Percentiles rank a stretch among this genome's conserved stretches.
Evolutionary conservation across 1,139 yeast species (phyloP).

Genomic region (Torulaspora pretoriensis): DNA sequence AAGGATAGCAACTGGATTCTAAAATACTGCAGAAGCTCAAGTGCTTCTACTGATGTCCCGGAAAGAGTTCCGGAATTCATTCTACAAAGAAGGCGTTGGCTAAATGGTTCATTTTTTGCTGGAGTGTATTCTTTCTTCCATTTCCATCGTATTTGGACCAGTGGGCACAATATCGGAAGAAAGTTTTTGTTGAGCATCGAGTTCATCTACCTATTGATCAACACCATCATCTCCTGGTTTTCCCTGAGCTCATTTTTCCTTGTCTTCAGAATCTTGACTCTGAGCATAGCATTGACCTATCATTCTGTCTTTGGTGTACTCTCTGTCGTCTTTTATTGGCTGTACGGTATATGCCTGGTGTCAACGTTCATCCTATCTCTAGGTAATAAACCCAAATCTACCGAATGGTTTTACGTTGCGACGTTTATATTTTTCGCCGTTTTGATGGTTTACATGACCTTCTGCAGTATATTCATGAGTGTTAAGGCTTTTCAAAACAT

Average conservation of each 20-base stretch:
- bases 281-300: conserved; percentile 55
- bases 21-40: conserved; percentile 82
- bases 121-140: conserved; percentile 79
- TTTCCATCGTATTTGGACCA: conserved; percentile 65
- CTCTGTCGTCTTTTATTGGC: conserved; percentile 81
- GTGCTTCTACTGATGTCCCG: conserved; percentile 96
- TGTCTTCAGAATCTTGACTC: conserved; percentile 73
- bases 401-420: conserved; percentile 74
- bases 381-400: conserved; percentile 94
- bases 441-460: conserved; percentile 86
- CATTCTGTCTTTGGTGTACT: conserved; percentile 69
- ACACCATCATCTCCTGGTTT: conserved; percentile 73
- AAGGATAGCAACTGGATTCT: conserved; percentile 77
- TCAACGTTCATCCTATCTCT: conserved; percentile 87
- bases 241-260: conserved; percentile 75
- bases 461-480: conserved; percentile 82
- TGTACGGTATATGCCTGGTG: conserved; percentile 81
- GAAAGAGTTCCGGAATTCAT: conserved; percentile 80
- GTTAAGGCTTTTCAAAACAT: conserved; percentile 58
- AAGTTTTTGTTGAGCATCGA: conserved; percentile 72
- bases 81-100: conserved; percentile 91
- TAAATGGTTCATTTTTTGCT: conserved; percentile 95
- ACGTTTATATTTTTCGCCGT: conserved; percentile 87
- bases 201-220: conserved; percentile 67
- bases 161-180: conserved; percentile 71